phyloP scores from a whole-genome alignment of 306 rosid genomes.

The Argentina anserina region DNA sequence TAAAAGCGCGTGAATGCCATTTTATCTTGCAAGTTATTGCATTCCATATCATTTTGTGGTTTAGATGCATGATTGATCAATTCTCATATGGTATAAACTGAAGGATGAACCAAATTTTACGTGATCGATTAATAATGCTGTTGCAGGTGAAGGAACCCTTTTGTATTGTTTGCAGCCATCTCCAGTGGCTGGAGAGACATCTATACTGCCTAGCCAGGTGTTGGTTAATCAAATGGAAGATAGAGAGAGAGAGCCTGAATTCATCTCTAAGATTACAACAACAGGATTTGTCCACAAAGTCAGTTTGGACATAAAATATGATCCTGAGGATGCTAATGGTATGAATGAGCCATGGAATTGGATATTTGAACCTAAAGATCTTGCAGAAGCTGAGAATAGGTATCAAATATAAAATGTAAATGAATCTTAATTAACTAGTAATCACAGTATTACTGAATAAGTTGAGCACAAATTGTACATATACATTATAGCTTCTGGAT shows the following conservation, averaged over 20 bases:
- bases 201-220: not conserved
- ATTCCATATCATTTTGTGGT: too few species aligned
- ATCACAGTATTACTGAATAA: not conserved
- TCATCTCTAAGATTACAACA: not conserved
- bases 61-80: not conserved
- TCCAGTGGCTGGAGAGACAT: not conserved
- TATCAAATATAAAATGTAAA: not conserved
- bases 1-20: too few species aligned
- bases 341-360: not conserved
- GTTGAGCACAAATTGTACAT: too few species aligned
- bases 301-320: not conserved
- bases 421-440: not conserved
- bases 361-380: not conserved
- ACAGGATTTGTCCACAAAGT: not conserved
- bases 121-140: not conserved
- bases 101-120: not conserved
- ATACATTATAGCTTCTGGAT: too few species aligned
- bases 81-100: not conserved
- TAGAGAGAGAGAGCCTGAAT: not conserved
- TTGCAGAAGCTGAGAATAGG: not conserved
- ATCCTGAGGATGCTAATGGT: not conserved
- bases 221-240: not conserved
- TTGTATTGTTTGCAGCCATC: not conserved
- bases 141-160: not conserved
- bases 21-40: not conserved